Evolutionary conservation across 108 stramenopile genomes (phyloP), one percentile per base, ranked within the genome.

Genomic region (Conticribra weissflogii): DNA sequence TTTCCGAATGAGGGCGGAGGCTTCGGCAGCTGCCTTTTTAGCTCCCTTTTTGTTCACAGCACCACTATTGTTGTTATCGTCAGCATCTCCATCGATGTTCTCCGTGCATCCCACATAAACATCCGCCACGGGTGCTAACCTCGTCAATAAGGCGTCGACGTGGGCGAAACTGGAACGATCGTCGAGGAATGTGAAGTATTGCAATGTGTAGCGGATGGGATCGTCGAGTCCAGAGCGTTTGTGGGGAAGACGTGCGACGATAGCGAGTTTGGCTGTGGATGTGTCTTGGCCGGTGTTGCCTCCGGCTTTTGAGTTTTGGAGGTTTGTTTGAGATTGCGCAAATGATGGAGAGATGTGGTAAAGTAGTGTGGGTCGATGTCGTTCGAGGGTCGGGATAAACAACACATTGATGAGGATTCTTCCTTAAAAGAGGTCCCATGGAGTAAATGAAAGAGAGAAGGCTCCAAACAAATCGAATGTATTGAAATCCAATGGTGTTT

Each of bases 181-280:
- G 48, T 92, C 90, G 46, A 79, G 66, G 41, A 89, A 89, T 22
- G 71, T 65, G 54, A 74, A 85, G 55, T 87, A 80, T 45, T 72
- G 57, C 32, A 88, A 50, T 24, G 74, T 76, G 66, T 85, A 66
- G 0, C 65, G 54, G 21, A 81, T 50, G 8, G 68, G 60, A 63
- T 88, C 90, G 8, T 67, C 74, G 41, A 54, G 32, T 9, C 45
- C 46, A 24, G 61, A 23, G 8, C 84, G 77, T 32, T 65, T 59
- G 50, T 75, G 74, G 2, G 84, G 81, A n/a, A 65, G 50, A 29
- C 68, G 73, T 4, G 66, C 74, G n/a, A 82, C 53, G 16, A 82
- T 69, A 31, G 78, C 66, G 5, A 85, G 76, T 48, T 69, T 63
- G 67, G 60, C 61, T 3, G 58, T 59, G 27, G 63, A 58, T 56